Conservation (phyloP, 768 basidiomycete species). For the Obba rivulosa region DNA sequence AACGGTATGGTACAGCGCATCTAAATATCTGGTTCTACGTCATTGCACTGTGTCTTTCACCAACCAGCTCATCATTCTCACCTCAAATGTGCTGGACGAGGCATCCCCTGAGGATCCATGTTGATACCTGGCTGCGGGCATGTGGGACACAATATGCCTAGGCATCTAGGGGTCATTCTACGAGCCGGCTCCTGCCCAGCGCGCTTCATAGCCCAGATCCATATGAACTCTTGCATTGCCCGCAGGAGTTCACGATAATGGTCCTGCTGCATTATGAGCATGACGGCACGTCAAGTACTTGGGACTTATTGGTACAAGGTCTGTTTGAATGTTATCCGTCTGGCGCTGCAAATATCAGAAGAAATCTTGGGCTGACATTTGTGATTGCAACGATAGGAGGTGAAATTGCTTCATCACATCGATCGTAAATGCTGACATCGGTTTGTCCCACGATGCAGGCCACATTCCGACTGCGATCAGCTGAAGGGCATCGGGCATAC, state of each 20-base stretch:
- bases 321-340: background rate
- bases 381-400: background rate
- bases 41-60: background rate
- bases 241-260: slow-evolving; percentile 7
- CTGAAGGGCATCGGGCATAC: background rate
- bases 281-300: too few relatives aligned
- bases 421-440: background rate
- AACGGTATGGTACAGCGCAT: background rate
- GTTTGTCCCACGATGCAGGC: slow-evolving; percentile 1
- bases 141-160: slow-evolving; percentile 10
- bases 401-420: background rate
- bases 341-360: background rate
- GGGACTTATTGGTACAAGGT: too few relatives aligned
- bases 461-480: background rate
- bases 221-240: background rate
- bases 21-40: background rate
- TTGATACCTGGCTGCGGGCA: slow-evolving; percentile 15
- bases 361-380: slow-evolving; percentile 4
- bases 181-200: background rate
- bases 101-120: slow-evolving; percentile 10
- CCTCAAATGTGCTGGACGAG: background rate
- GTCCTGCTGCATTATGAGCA: slow-evolving; percentile 1
- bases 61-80: too few relatives aligned
- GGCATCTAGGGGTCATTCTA: background rate
- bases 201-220: background rate